phyloP scores from a whole-genome alignment of 768 basidiomycete species.

The Vararia minispora region DNA sequence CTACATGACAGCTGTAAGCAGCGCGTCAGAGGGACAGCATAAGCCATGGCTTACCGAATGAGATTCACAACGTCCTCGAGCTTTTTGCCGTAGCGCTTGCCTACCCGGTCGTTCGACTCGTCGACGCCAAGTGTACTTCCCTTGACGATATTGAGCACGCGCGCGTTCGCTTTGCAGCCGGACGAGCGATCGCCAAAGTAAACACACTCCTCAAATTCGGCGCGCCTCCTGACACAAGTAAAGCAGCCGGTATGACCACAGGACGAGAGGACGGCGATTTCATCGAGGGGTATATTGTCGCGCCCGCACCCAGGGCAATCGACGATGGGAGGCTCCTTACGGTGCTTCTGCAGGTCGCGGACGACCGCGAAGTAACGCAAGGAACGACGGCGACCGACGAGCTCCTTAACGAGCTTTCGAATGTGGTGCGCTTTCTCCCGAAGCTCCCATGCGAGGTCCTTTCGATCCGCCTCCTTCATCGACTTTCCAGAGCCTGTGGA shows the following conservation, averaged over 20 bases:
- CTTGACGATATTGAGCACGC: conserved; percentile 73
- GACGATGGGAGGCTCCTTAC: conserved; percentile 44
- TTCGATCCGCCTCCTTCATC: conserved; percentile 49
- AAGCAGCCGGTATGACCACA: conserved; percentile 87
- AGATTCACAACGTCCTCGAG: conserved; percentile 65
- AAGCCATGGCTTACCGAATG: conserved; percentile 71
- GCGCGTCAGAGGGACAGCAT: conserved; percentile 16
- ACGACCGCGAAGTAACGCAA: conserved; percentile 88
- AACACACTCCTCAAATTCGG: conserved; percentile 74
- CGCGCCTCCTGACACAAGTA: conserved; percentile 58
- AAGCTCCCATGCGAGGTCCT: conserved; percentile 66
- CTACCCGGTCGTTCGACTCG: conserved; percentile 54
- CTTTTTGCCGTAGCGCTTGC: conserved; percentile 76
- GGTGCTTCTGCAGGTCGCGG: conserved; percentile 75
- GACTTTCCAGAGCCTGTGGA: conserved; percentile 22
- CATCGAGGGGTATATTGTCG: conserved; percentile 44
- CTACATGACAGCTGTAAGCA: neutral
- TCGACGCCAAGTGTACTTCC: conserved; percentile 73
- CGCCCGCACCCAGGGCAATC: conserved; percentile 54
- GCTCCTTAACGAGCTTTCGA: conserved; percentile 75
- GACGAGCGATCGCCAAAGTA: conserved; percentile 56
- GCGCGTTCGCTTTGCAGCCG: conserved; percentile 69
- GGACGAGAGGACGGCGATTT: conserved; percentile 79
- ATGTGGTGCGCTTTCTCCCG: conserved; percentile 84
- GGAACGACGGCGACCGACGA: conserved; percentile 83